Percentiles rank a stretch among this genome's conserved stretches.
These are phyloP conservation scores for Parasarocladium wereldwijsianum DNA, from an alignment of 2,329 filamentous ascomycete genomes.

Conservation along the genomic window DNA sequence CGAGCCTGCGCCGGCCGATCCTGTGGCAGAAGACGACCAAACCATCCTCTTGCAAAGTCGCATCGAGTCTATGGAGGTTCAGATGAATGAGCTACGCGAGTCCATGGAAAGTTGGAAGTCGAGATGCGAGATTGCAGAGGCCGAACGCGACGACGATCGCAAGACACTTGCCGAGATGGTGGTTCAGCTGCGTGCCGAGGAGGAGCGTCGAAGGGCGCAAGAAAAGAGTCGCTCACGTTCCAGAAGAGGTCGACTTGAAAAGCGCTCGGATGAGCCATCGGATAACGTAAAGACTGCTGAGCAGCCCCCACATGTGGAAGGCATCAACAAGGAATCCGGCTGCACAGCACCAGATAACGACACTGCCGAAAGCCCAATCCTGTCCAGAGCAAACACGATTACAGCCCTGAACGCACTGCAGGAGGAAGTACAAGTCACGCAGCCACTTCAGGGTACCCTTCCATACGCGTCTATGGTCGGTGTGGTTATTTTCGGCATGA, in stretches of 20 bases:
- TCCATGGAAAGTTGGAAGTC: conserved; percentile 64
- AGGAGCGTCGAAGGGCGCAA: conserved; percentile 30
- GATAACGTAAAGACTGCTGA: conserved; percentile 7
- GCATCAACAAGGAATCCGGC: conserved; percentile 8
- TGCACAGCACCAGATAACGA: conserved; percentile 16
- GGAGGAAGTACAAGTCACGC: conserved; percentile 21
- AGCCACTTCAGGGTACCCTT: conserved; percentile 35
- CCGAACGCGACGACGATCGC: conserved; percentile 56
- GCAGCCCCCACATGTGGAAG: too few species aligned
- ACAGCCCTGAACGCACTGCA: conserved; percentile 26
- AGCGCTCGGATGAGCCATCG: conserved; percentile 9
- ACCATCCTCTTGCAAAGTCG: conserved; percentile 39
- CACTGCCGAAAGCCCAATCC: conserved; percentile 22
- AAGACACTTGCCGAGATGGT: conserved; percentile 81
- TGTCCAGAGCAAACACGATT: conserved; percentile 34
- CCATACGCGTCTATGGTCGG: conserved; percentile 74
- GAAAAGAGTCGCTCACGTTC: conserved; percentile 24
- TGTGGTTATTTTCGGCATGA: conserved; percentile 68
- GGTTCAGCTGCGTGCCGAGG: conserved; percentile 59
- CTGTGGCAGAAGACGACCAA: conserved; percentile 10
- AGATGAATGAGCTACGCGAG: conserved; percentile 68
- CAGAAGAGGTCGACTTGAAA: conserved; percentile 14
- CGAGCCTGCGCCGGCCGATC: conserved; percentile 10
- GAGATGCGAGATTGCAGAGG: conserved; percentile 68
- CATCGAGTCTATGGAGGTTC: conserved; percentile 60